Evolutionary conservation across 2,329 filamentous ascomycete genomes (phyloP).

Genomic region (Trichothecium sympodiale): DNA sequence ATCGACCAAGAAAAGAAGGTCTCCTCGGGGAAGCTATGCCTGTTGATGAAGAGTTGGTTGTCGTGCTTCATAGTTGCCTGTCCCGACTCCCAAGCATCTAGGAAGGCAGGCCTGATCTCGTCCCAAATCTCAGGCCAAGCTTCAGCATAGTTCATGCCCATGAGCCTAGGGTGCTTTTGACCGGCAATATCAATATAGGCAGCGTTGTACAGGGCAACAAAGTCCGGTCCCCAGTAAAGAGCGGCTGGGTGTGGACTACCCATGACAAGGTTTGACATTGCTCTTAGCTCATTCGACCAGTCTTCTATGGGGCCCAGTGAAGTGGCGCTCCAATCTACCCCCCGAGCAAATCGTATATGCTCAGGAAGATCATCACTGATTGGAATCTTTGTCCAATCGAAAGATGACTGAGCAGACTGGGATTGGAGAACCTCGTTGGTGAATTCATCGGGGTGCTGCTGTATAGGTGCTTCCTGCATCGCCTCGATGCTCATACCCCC

Average conservation of each 20-base stretch:
- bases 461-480: not conserved
- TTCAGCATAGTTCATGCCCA: slow-evolving; percentile 60
- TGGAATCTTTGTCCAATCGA: slow-evolving; percentile 73
- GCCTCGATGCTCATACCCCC: not conserved
- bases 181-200: slow-evolving; percentile 62
- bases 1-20: slow-evolving; percentile 77
- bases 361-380: slow-evolving; percentile 50
- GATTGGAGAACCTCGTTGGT: slow-evolving; percentile 28
- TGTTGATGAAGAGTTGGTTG: slow-evolving; percentile 61
- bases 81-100: slow-evolving; percentile 55
- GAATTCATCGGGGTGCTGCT: slow-evolving; percentile 27
- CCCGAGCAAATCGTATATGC: slow-evolving; percentile 64
- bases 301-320: slow-evolving; percentile 63
- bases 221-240: slow-evolving; percentile 69
- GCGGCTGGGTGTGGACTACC: slow-evolving; percentile 63
- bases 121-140: slow-evolving; percentile 69
- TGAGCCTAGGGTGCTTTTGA: slow-evolving; percentile 63
- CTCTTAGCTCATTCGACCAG: slow-evolving; percentile 61
- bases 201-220: slow-evolving; percentile 61
- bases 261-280: slow-evolving; percentile 77
- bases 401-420: slow-evolving; percentile 37
- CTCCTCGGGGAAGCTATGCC: slow-evolving; percentile 63
- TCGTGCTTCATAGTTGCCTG: slow-evolving; percentile 80
- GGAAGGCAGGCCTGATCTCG: slow-evolving; percentile 57
- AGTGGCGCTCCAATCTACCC: slow-evolving; percentile 62